Conservation (phyloP, 257 asterid species). For the Solanum pennellii region DNA sequence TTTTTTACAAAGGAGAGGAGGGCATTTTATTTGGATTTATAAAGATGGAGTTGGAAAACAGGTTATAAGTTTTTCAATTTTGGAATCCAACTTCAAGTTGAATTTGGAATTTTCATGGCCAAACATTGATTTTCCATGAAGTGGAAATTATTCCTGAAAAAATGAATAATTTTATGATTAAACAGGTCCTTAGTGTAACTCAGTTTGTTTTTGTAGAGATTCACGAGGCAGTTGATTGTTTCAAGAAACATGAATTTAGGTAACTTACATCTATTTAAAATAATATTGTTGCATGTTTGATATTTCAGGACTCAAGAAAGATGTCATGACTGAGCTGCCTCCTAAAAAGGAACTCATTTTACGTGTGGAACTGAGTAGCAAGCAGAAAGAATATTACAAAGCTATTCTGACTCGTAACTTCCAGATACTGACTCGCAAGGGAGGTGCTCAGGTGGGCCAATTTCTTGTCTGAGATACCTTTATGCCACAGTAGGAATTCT, state of each 20-base stretch:
- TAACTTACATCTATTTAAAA: not conserved
- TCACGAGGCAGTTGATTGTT: not conserved
- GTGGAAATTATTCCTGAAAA: not conserved
- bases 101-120: not conserved
- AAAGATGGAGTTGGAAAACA: not conserved
- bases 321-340: constrained; percentile 89
- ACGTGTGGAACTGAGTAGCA: constrained; percentile 90
- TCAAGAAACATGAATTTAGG: not conserved
- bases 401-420: constrained; percentile 94
- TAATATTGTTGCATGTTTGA: not conserved
- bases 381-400: constrained; percentile 92
- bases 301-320: constrained; percentile 86
- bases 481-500: not conserved
- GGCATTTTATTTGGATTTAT: not conserved
- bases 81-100: not conserved
- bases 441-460: constrained; percentile 82
- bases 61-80: not conserved
- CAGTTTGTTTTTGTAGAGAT: not conserved
- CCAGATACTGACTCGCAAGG: constrained; percentile 89
- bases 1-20: not conserved
- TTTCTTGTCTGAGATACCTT: constrained; percentile 4
- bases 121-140: not conserved
- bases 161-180: not conserved
- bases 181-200: not conserved
- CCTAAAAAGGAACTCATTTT: constrained; percentile 94